Evolutionary conservation across 306 rosid genomes (phyloP), one percentile per base, ranked within the genome.

Genomic region (Rosa persica): DNA sequence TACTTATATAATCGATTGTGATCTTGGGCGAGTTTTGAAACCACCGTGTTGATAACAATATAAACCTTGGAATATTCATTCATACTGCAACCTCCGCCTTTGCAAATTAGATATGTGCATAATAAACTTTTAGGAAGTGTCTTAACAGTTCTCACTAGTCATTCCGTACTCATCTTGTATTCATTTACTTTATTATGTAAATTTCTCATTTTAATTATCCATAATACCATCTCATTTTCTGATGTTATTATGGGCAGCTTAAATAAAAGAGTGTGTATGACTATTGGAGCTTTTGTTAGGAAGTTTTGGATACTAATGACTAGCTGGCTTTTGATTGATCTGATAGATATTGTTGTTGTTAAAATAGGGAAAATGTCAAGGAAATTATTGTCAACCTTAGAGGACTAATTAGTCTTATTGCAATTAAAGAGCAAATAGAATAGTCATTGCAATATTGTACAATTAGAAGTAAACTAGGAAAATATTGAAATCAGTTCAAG

Each of bases 21-120:
- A 27, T 22, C 74, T 77, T 74, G 44, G 54, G 82, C 62, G 81
- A 67, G 68, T 66, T 57, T 36, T 69, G 10, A 52, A 70, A 68
- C 73, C 40, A 40, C 73, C 73, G 42, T 79, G 48, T 48, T 73
- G 15, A 27, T 72, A n/a, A 73, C 17, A 25, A 46, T 54, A 12
- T 22, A 10, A 46, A 57, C 25, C 71, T 73, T 72, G 11, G 64
- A 12, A 19, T 11, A 30, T 52, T 73, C 38, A 73, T 20, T 36
- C 7, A 38, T 36, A 54, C 52, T 19, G 19, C 60, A 27, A 46
- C 46, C 42, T 13, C 11, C 1, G 4, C 38, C 38, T 60, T 60
- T 60, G 36, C 36, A 22, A 20, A 58, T 22, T 7, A 8, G 19
- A 48, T 4, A 25, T 60, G 19, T 25, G 30, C 23, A 12, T 55